phyloP scores from a whole-genome alignment of 1,284 basidiomycete genomes.

The Trametes pubescens region DNA sequence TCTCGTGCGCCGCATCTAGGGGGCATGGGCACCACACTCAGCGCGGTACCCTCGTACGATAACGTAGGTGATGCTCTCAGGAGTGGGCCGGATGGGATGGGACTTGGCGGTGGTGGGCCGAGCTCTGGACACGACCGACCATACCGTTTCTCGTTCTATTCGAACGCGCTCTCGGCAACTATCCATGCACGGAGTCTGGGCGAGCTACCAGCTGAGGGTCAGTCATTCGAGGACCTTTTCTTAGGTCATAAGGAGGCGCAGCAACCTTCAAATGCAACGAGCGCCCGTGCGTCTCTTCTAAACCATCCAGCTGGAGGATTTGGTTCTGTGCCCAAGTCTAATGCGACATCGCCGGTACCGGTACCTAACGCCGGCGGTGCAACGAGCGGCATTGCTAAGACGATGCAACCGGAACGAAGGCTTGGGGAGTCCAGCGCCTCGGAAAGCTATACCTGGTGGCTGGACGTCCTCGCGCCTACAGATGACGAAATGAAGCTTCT shows the following conservation, averaged over 20 bases:
- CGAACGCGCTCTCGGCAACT: conserved; percentile 90
- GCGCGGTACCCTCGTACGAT: conserved; percentile 46
- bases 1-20: conserved; percentile 41
- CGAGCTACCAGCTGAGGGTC: conserved; percentile 94
- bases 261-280: conserved; percentile 24
- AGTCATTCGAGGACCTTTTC: conserved; percentile 94
- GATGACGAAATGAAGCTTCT: conserved; percentile 99
- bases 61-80: conserved; percentile 35
- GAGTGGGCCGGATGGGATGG: conserved; percentile 20
- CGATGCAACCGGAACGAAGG: conserved; percentile 30
- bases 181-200: conserved; percentile 94
- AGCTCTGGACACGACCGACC: conserved; percentile 81
- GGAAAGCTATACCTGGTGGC: conserved; percentile 86
- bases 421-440: conserved; percentile 26
- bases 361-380: conserved; percentile 1
- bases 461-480: conserved; percentile 94
- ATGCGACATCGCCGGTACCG: conserved; percentile 25
- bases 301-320: conserved; percentile 23
- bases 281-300: conserved; percentile 21
- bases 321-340: conserved; percentile 26
- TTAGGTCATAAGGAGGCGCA: conserved; percentile 52
- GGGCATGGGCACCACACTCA: conserved; percentile 39
- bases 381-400: conserved; percentile 34
- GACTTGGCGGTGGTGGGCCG: conserved; percentile 27
- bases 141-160: conserved; percentile 99